Base-by-base conservation (phyloP, 306 rosid species). In the Mucuna pruriens region DNA sequence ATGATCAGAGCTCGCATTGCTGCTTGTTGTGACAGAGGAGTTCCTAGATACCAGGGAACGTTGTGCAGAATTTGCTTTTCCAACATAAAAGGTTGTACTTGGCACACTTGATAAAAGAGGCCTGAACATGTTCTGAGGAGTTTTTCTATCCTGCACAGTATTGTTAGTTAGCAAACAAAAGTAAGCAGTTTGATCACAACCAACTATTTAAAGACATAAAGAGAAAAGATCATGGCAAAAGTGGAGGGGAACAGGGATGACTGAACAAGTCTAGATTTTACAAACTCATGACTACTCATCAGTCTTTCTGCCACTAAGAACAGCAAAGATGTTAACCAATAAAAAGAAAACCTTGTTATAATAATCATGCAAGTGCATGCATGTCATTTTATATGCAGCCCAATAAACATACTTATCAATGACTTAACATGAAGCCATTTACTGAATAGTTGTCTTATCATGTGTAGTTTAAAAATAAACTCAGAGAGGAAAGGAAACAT, bases 91-190 rank as follows among this genome's bases (percentile, higher is more conserved):
- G 65, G 94, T 83, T 42, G 92, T 91, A 67, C 94, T 93, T 19
- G 97, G 97, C 74, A 93, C 97, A 90, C 97, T 91, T 7, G 97
- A 91, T 76, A 93, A 80, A 51, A 93, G 97, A 22, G 97, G 97
- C 86, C 97, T 83, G 84, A 93, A 93, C 97, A 93, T 93, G 79
- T 91, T 91, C 63, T 87, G 97, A 78, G 97, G 97, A 80, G 77
- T 86, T 83, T 90, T 93, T 22, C 90, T 86, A 86, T 93, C 97
- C 97, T 93, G 93, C 87, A 84, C 45, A 74, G 74, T 38, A 68
- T 71, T 71, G 66, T 45, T 72, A 22, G 44, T 51, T 54, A 29
- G 70, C 46, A 76, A 81, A 64, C 26, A 34, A 22, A 29, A 76
- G 39, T 76, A 57, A 61, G 61, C 42, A 45, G 9, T 51, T 77